Evolutionary conservation across 2,329 filamentous ascomycete species (phyloP).

Genomic region (Lomentospora prolificans): DNA sequence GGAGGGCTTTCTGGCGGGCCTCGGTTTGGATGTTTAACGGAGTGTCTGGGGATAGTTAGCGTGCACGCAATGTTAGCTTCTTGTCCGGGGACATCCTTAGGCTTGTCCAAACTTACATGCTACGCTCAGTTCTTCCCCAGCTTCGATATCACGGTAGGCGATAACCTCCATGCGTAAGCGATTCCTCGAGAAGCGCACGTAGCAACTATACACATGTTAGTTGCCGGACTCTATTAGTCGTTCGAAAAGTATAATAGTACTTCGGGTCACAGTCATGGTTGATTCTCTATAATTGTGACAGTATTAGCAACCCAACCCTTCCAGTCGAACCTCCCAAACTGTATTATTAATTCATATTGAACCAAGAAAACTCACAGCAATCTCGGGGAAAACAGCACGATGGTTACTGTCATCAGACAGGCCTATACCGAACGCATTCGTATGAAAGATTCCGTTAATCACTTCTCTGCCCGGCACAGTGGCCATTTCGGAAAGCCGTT

Average conservation of each 20-base stretch:
- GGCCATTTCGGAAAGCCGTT: neutral
- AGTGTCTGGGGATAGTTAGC: no score
- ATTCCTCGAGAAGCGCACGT: slow-evolving; percentile 16
- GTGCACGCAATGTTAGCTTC: no score
- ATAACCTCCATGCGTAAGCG: slow-evolving; percentile 17
- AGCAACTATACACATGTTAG: slow-evolving; percentile 7
- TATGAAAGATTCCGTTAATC: slow-evolving; percentile 24
- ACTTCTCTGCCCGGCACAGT: neutral
- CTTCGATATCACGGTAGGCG: slow-evolving; percentile 17
- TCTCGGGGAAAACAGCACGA: slow-evolving; percentile 16
- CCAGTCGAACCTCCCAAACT: no score
- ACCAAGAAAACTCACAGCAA: slow-evolving; percentile 14
- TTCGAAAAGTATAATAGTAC: slow-evolving; percentile 12
- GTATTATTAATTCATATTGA: neutral
- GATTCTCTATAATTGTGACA: neutral
- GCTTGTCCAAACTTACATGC: slow-evolving; percentile 15
- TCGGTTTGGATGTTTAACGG: slow-evolving; percentile 12
- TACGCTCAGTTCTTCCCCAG: slow-evolving; percentile 20
- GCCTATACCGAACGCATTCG: slow-evolving; percentile 20
- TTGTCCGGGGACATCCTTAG: no score
- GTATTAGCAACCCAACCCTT: no score
- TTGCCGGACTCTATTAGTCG: neutral
- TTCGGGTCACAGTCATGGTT: slow-evolving; percentile 21
- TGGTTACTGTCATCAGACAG: slow-evolving; percentile 6
- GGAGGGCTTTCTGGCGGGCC: slow-evolving; percentile 15